Base-by-base conservation (phyloP, 1,284 basidiomycete genomes). In the Paramarasmius palmivorus region DNA sequence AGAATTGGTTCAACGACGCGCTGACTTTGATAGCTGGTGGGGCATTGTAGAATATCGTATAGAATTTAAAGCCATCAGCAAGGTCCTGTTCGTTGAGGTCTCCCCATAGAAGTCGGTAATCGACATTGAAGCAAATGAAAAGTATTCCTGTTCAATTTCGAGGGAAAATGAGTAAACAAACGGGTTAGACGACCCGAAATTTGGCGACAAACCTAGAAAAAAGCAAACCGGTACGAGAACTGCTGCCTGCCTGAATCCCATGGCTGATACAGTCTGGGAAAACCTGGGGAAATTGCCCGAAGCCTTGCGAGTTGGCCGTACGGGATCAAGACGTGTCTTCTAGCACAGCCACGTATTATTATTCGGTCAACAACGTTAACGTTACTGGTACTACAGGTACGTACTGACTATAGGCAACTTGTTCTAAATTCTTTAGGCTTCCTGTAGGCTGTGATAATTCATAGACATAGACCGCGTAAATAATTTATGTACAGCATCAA, bases 1-100 rank as follows among this genome's bases (percentile, higher is more conserved):
- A 57, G 3, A 20, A 35, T 17, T 20, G 42, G 68, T 9, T 6
- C 19, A 23, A 7, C 14, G 26, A 8, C 7, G 15, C 17, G 14
- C 78, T 49, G 56, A 90, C 92, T 82, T 93, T 93, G 72, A 95
- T 92, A 46, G 90, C 93, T 29, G 86, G 86, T 2, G 93, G 93
- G 1, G 93, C 85, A 70, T 92, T 92, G 73, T 83, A 95, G 76
- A 95, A 95, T 41, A 90, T 93, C 51, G 83, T 82, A 67, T 96
- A 96, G 72, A 94, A 95, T 63, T 86, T 83, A 65, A 91, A 86
- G 2, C 86, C 93, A 67, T 94, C 90, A 52, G 79, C 73, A 49
- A 90, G 67, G 25, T 82, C 76, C 56, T 86, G 77, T 0, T 87
- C 78, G 6, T 83, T 87, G 44, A 86, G 65, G 17, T 78, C 70